These are phyloP conservation scores for Pseudotsuga menziesii DNA, from an alignment of 75 land plant species.

Conservation along the genomic window DNA sequence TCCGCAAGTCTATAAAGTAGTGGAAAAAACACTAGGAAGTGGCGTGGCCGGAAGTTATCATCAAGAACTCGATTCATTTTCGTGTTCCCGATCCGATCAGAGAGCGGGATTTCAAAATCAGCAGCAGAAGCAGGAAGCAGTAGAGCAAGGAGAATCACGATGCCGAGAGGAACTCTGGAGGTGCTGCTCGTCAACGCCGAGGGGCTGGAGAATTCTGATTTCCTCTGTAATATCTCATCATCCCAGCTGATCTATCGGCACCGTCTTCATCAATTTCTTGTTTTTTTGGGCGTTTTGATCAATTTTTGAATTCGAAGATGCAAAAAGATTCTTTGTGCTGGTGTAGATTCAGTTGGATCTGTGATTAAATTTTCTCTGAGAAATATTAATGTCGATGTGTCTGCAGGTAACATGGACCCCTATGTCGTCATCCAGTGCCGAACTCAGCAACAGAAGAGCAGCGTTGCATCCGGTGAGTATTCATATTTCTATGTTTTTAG, in stretches of 20 bases:
- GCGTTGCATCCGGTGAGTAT: slow-evolving; percentile 40
- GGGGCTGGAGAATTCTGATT: too few relatives aligned
- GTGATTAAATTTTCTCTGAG: too few relatives aligned
- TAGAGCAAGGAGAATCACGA: background rate
- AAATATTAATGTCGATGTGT: background rate
- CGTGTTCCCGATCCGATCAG: too few relatives aligned
- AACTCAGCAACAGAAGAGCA: slow-evolving; percentile 64
- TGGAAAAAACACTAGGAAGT: too few relatives aligned
- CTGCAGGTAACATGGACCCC: slow-evolving; percentile 63
- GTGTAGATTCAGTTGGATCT: too few relatives aligned
- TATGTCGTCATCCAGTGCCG: slow-evolving; percentile 52
- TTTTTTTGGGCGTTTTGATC: background rate
- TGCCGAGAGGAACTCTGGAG: too few relatives aligned
- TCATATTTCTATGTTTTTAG: background rate
- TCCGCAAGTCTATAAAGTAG: too few relatives aligned
- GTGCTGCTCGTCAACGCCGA: too few relatives aligned
- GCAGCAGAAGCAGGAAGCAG: background rate
- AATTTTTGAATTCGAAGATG: background rate
- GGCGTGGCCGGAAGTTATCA: too few relatives aligned
- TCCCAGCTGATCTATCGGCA: background rate
- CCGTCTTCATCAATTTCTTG: background rate
- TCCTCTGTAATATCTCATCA: slow-evolving; percentile 30
- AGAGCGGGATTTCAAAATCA: background rate
- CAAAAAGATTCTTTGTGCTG: too few relatives aligned
- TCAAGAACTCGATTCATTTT: too few relatives aligned